A percentile compares a stretch with the other conserved stretches of the same genome.
Conservation (phyloP, 202 grass and related monocot genomes). For the Dendrocalamus latiflorus region DNA sequence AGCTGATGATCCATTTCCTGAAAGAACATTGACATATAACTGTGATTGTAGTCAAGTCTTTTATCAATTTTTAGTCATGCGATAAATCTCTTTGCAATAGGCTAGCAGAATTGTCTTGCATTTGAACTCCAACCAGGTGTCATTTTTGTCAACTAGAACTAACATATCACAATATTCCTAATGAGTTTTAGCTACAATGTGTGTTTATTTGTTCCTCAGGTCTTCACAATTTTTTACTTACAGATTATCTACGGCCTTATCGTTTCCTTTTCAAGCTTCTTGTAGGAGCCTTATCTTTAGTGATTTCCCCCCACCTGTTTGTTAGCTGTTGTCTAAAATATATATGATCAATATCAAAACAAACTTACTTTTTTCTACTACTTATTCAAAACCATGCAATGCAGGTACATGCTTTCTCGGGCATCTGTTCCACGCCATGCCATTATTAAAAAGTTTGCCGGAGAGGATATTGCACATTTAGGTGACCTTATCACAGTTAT, state of each 20-base stretch:
- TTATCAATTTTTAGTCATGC: neutral
- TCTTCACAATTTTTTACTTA: neutral
- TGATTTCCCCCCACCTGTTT: constrained; percentile 14
- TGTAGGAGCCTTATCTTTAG: neutral
- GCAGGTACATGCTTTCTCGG: constrained; percentile 93
- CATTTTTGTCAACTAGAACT: neutral
- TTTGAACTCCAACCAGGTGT: neutral
- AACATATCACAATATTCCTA: neutral
- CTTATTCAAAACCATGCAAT: constrained; percentile 39
- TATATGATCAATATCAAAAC: constrained; percentile 9
- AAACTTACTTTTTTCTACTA: constrained; percentile 13
- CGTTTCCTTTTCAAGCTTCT: neutral
- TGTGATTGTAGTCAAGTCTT: neutral
- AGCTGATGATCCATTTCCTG: constrained; percentile 23
- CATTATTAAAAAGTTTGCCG: constrained; percentile 97
- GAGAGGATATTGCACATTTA: constrained; percentile 67
- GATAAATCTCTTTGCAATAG: constrained; percentile 7
- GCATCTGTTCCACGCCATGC: constrained; percentile 95
- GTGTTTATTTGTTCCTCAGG: neutral
- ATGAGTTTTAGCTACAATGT: neutral
- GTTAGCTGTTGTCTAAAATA: constrained; percentile 1
- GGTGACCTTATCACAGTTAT: constrained; percentile 80
- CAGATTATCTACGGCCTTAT: neutral
- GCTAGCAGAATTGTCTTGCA: neutral
- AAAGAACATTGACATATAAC: neutral